These are phyloP conservation scores for Lentinula boryana DNA, from an alignment of 768 basidiomycete genomes.

Conservation along the genomic window DNA sequence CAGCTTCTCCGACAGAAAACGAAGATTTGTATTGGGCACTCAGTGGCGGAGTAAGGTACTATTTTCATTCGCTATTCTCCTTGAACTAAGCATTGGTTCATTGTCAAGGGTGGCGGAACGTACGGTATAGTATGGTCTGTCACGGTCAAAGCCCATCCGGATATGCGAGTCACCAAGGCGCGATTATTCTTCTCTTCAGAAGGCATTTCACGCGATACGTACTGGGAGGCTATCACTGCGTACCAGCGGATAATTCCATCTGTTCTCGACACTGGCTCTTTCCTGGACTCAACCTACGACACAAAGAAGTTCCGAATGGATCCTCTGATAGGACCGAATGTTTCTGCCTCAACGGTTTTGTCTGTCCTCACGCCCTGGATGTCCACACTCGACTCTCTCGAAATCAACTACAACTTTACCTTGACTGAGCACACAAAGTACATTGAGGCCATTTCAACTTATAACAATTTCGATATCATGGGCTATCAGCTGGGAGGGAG, in stretches of 20 bases:
- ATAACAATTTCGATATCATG: neutral
- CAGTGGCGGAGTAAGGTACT: constrained; percentile 17
- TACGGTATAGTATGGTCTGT: constrained; percentile 6
- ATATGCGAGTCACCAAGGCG: constrained; percentile 2
- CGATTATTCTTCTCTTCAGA: neutral
- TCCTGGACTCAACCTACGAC: neutral
- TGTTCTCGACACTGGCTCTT: neutral
- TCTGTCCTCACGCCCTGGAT: neutral
- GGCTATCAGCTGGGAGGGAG: neutral
- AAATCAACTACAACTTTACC: constrained; percentile 11
- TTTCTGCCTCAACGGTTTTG: neutral
- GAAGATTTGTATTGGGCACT: constrained; percentile 35
- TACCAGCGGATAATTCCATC: neutral
- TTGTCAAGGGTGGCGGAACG: constrained; percentile 2
- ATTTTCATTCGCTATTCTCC: neutral
- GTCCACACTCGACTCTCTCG: neutral
- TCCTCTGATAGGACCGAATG: constrained; percentile 2
- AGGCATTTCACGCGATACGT: neutral
- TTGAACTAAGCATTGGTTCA: neutral
- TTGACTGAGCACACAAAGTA: neutral
- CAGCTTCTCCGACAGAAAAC: constrained; percentile 26
- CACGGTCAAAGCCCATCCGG: constrained; percentile 5
- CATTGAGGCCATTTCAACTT: neutral
- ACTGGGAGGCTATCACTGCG: constrained; percentile 5
- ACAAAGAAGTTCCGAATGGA: neutral